These are phyloP conservation scores for Pythium scleroteichum DNA, from an alignment of 352 stramenopile genomes.

Conservation along the genomic window DNA sequence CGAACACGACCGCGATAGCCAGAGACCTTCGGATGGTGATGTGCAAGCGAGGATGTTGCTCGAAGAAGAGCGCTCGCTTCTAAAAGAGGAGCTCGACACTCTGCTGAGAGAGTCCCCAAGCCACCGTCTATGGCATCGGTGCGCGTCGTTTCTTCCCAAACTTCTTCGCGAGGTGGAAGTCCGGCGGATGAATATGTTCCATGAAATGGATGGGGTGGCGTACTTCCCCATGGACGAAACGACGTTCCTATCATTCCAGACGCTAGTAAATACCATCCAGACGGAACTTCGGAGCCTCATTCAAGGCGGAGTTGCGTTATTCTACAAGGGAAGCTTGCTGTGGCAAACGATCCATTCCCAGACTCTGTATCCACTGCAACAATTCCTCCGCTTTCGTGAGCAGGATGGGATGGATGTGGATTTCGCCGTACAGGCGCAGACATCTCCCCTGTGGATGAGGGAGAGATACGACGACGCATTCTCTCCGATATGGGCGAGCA, in stretches of 20 bases:
- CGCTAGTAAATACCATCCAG: slow-evolving; percentile 48
- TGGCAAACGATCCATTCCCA: slow-evolving; percentile 44
- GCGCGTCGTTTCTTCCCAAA: slow-evolving; percentile 42
- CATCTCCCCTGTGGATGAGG: slow-evolving; percentile 42
- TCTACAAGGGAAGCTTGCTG: slow-evolving; percentile 58
- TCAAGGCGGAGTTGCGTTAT: slow-evolving; percentile 30
- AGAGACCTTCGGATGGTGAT: background rate
- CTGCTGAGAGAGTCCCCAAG: slow-evolving; percentile 40
- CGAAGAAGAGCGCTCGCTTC: slow-evolving; percentile 9
- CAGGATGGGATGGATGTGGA: slow-evolving; percentile 47
- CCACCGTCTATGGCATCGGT: slow-evolving; percentile 31
- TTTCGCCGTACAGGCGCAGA: background rate
- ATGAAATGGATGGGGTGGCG: slow-evolving; percentile 44
- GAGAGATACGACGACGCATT: slow-evolving; percentile 61
- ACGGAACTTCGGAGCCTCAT: slow-evolving; percentile 21
- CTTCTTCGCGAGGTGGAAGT: slow-evolving; percentile 41
- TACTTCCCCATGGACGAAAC: slow-evolving; percentile 54
- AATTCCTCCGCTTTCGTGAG: slow-evolving; percentile 55
- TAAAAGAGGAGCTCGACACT: slow-evolving; percentile 30
- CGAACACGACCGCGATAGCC: slow-evolving; percentile 13
- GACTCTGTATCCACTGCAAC: slow-evolving; percentile 42
- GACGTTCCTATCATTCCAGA: slow-evolving; percentile 52
- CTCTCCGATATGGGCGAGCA: slow-evolving; percentile 63
- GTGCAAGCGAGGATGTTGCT: slow-evolving; percentile 5
- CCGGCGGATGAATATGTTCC: slow-evolving; percentile 35